Evolutionary conservation across 768 basidiomycete genomes (phyloP).

Genomic region (Phanerochaete carnosa): DNA sequence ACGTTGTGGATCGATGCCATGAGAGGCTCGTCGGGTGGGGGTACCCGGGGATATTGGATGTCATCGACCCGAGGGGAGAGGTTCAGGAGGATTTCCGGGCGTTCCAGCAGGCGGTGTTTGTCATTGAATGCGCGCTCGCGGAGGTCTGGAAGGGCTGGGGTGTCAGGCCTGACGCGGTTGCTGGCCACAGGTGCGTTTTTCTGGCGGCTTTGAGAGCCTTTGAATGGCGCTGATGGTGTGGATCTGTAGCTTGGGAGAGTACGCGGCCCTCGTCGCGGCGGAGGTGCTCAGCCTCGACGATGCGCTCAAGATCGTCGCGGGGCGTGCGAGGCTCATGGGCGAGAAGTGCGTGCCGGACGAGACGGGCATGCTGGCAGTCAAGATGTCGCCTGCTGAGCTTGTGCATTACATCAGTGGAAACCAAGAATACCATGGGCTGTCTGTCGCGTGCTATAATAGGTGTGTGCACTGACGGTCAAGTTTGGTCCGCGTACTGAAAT

Average conservation of each 20-base stretch:
- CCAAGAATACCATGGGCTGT: constrained; percentile 19
- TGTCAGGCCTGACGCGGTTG: constrained; percentile 52
- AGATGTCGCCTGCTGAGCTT: constrained; percentile 22
- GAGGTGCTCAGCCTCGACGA: constrained; percentile 52
- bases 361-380: constrained; percentile 64
- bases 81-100: constrained; percentile 35
- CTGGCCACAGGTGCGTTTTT: constrained; percentile 64
- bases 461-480: neutral
- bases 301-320: constrained; percentile 55
- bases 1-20: constrained; percentile 58
- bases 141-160: constrained; percentile 71
- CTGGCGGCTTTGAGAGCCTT: constrained; percentile 52
- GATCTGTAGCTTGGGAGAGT: constrained; percentile 63
- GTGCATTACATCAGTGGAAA: constrained; percentile 23
- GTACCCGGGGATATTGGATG: constrained; percentile 44
- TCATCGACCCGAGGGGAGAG: neutral
- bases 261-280: constrained; percentile 67
- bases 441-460: constrained; percentile 60
- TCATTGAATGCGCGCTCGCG: constrained; percentile 61
- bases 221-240: neutral
- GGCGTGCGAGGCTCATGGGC: constrained; percentile 54
- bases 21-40: constrained; percentile 43
- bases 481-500: neutral
- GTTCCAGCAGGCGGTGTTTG: constrained; percentile 53
- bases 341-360: constrained; percentile 38